phyloP scores from a whole-genome alignment of 306 rosid genomes.

The Cucurbita argyrosperma region DNA sequence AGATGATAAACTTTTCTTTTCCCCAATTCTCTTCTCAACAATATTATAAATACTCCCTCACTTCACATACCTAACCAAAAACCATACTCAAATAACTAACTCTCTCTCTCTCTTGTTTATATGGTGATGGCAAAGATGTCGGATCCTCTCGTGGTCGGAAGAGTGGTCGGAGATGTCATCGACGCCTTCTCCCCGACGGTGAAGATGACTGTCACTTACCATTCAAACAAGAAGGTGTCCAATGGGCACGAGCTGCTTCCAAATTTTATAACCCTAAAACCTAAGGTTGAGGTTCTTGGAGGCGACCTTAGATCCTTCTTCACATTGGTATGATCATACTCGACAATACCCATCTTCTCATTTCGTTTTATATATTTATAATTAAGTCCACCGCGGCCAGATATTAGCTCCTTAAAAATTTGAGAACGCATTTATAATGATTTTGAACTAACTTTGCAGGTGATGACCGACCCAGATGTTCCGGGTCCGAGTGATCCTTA shows the following conservation, averaged over 20 bases:
- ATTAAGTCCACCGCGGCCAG: no score
- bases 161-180: conserved; percentile 78
- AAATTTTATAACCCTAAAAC: conserved; percentile 38
- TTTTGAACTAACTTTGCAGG: conserved; percentile 13
- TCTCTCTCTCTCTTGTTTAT: neutral
- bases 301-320: conserved; percentile 80
- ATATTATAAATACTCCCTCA: neutral
- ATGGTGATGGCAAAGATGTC: conserved; percentile 17
- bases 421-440: no score
- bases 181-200: conserved; percentile 42
- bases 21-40: neutral
- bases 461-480: conserved; percentile 89
- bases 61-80: neutral
- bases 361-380: neutral
- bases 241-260: conserved; percentile 78
- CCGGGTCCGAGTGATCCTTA: conserved; percentile 98
- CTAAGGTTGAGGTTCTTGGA: conserved; percentile 75
- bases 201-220: conserved; percentile 38
- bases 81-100: neutral
- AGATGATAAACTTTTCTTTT: neutral
- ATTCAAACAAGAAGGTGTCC: conserved; percentile 42
- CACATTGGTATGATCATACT: conserved; percentile 43
- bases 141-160: conserved; percentile 59
- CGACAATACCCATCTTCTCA: neutral
- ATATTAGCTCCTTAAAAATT: no score